Conservation (phyloP, 2,329 filamentous ascomycete genomes). For the Daldinia eschscholtzii region DNA sequence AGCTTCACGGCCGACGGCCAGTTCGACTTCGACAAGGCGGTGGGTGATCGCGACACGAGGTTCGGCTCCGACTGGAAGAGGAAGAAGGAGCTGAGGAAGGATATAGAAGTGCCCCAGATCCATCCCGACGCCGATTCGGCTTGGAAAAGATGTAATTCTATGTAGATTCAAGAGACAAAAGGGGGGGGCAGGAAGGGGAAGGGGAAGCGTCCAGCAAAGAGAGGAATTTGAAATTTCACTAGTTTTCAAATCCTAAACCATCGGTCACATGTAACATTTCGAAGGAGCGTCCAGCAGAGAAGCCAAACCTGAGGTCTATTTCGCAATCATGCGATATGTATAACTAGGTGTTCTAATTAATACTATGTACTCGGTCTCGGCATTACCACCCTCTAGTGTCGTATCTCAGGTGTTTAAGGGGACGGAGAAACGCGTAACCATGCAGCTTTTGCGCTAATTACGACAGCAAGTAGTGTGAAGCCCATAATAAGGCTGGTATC, state of each 20-base stretch:
- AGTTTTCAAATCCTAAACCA: background rate
- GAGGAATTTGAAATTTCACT: background rate
- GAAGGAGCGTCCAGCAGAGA: background rate
- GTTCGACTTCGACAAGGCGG: constrained; percentile 60
- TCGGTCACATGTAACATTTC: background rate
- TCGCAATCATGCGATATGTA: background rate
- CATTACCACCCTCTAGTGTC: constrained; percentile 8
- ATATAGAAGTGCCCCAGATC: constrained; percentile 57
- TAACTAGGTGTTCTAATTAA: constrained; percentile 32
- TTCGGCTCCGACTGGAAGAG: constrained; percentile 61
- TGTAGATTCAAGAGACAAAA: constrained; percentile 28
- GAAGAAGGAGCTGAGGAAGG: constrained; percentile 60
- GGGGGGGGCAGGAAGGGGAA: background rate
- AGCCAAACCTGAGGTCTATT: constrained; percentile 22
- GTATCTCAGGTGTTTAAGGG: background rate
- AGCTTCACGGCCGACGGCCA: constrained; percentile 65
- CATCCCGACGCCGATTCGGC: constrained; percentile 54
- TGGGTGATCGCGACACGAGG: constrained; percentile 60
- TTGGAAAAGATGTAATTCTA: constrained; percentile 49
- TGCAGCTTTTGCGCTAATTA: constrained; percentile 11
- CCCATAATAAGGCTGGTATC: constrained; percentile 6
- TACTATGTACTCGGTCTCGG: constrained; percentile 17
- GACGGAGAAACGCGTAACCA: background rate
- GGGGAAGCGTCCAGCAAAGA: background rate
- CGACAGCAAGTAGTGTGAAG: constrained; percentile 16